Percentiles rank a stretch among this genome's conserved stretches.
Conservation (phyloP, 768 basidiomycete genomes). For the Termitomyces sp. region DNA sequence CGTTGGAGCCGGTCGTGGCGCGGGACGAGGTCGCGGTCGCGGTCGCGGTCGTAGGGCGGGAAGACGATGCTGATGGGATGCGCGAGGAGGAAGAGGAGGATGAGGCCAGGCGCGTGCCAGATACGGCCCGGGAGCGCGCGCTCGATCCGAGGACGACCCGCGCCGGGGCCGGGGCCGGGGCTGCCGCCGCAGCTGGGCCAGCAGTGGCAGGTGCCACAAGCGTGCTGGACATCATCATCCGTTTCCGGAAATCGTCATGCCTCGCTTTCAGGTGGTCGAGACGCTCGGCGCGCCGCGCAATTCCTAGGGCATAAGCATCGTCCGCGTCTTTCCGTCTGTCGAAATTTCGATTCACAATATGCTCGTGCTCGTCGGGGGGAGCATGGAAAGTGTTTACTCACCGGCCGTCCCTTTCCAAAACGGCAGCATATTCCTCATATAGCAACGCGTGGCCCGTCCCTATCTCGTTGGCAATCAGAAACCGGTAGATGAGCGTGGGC, state of each 20-base stretch:
- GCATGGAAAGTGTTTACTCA: slow-evolving; percentile 24
- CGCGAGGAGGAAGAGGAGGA: slow-evolving; percentile 8
- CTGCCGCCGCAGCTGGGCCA: no score
- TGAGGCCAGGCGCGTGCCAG: slow-evolving; percentile 23
- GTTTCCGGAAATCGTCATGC: slow-evolving; percentile 85
- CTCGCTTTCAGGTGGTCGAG: slow-evolving; percentile 73
- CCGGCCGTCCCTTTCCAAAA: slow-evolving; percentile 80
- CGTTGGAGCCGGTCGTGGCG: slow-evolving; percentile 40
- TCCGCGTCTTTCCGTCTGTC: slow-evolving; percentile 84
- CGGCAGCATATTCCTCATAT: slow-evolving; percentile 89
- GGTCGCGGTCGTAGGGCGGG: slow-evolving; percentile 24
- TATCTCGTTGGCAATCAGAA: slow-evolving; percentile 86
- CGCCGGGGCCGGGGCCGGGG: slow-evolving; percentile 18
- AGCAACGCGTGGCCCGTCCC: slow-evolving; percentile 75
- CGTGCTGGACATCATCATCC: slow-evolving; percentile 75
- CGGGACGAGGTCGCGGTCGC: slow-evolving; percentile 16
- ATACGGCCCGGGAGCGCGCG: slow-evolving; percentile 25
- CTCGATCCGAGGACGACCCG: slow-evolving; percentile 33
- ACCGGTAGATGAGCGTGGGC: slow-evolving; percentile 83
- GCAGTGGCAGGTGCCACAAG: slow-evolving; percentile 31
- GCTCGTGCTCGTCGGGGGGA: neutral
- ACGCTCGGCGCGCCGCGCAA: slow-evolving; percentile 76
- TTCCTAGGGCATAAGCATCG: slow-evolving; percentile 80
- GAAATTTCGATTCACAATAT: neutral
- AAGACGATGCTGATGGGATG: slow-evolving; percentile 13